Base-by-base conservation (phyloP, 2,329 filamentous ascomycete genomes). In the Aaosphaeria arxii region DNA sequence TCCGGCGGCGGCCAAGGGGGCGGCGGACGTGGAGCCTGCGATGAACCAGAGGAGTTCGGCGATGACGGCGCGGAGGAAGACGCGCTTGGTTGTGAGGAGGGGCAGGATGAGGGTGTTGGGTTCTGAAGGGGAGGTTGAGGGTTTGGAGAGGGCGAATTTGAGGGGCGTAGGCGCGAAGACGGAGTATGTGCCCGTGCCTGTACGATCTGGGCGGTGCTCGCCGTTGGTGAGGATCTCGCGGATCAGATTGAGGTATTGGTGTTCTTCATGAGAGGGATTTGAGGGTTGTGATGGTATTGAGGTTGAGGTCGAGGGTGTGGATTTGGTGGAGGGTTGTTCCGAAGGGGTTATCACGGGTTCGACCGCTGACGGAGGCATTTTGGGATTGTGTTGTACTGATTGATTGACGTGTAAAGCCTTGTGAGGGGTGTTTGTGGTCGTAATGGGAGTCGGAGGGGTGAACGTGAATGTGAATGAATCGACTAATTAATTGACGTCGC, bases 11-110 rank as follows among this genome's bases (percentile, higher is more conserved):
- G 83, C 86, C 3, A 99, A 84, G 0, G 90, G 77, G 4, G 83
- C 74, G 1, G 89, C 91, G 1, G 89, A 90, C 3, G 94, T 99
- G 62, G 77, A 83, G 63, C 90, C 94, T 40, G 84, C 82, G 58
- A 99, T 80, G 73, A 99, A 99, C 94, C 94, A 99, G 52, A 99
- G 85, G 1, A 99, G 85, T 72, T 99, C 94, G 56, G 86, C 88
- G 53, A 97, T 79, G 43, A 99, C 88, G 61, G 91, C 92, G 51
- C 89, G 87, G 31, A 89, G 82, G 74, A 96, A 97, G 61, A 99
- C 94, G 58, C 94, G 90, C 71, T 99, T 99, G 3, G 94, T 99
- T 4, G 94, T 99, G 13, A 99, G 85, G 58, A 99, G 89, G 28
- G 94, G 94, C 17, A 99, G 82, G 59, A 96, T 78, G 2, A 87